These are phyloP conservation scores for Silybum marianum DNA, from an alignment of 129 eudicot genomes.

Conservation along the genomic window DNA sequence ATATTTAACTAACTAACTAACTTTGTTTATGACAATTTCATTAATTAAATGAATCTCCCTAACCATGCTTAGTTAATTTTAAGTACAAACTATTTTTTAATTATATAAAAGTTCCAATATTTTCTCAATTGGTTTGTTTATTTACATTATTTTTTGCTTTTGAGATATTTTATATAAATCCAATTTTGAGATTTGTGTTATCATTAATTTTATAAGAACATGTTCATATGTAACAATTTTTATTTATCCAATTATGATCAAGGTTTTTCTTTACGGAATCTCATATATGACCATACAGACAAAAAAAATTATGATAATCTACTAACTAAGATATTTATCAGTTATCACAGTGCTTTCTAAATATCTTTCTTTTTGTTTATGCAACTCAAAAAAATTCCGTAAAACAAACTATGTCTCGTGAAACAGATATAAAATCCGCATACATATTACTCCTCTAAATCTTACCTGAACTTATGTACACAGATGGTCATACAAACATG, in stretches of 20 bases:
- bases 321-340: neutral
- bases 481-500: too few relatives aligned
- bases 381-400: neutral
- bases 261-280: neutral
- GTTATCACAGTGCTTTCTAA: too few relatives aligned
- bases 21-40: neutral
- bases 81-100: neutral
- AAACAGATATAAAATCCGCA: neutral
- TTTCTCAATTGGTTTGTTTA: neutral
- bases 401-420: neutral
- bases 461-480: too few relatives aligned
- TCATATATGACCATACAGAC: neutral
- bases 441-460: neutral
- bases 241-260: neutral
- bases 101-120: neutral
- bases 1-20: neutral
- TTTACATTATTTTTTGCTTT: neutral
- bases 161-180: neutral
- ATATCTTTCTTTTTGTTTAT: too few relatives aligned
- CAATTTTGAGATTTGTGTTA: neutral
- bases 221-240: neutral
- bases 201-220: neutral
- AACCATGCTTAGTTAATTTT: conserved; percentile 7
- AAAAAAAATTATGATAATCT: neutral
- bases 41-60: neutral